These are phyloP conservation scores for Jackrogersella multiformis DNA, from an alignment of 495 filamentous ascomycete species.

Conservation along the genomic window DNA sequence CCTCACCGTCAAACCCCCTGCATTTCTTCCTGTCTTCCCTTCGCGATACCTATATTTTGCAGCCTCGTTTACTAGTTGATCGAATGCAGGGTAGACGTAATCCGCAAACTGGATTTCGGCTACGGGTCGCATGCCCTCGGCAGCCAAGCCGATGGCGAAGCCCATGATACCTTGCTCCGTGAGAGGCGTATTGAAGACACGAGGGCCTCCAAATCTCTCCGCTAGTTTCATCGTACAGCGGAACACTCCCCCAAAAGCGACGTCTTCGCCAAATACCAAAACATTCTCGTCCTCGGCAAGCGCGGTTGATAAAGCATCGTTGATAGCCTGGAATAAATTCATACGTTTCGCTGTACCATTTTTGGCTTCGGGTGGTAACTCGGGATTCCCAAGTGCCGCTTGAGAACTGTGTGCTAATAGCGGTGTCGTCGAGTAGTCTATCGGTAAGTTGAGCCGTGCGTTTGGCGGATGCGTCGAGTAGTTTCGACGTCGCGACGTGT, in stretches of 20 bases:
- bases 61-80: conserved; percentile 97
- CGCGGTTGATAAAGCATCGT: conserved; percentile 83
- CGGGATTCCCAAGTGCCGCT: conserved; percentile 71
- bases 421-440: conserved; percentile 85
- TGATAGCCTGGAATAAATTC: conserved; percentile 93
- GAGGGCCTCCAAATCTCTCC: conserved; percentile 82
- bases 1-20: conserved; percentile 83
- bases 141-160: conserved; percentile 89
- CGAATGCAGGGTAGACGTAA: conserved; percentile 96
- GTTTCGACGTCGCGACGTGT: conserved; percentile 17
- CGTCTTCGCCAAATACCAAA: conserved; percentile 94
- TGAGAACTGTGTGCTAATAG: conserved; percentile 81
- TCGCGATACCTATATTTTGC: conserved; percentile 92
- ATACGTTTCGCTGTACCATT: conserved; percentile 78
- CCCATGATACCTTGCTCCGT: conserved; percentile 95
- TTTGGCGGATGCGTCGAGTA: conserved; percentile 63
- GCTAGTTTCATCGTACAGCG: conserved; percentile 92
- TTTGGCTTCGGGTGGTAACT: conserved; percentile 70
- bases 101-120: conserved; percentile 99
- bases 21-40: conserved; percentile 72
- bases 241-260: conserved; percentile 97
- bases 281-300: conserved; percentile 86
- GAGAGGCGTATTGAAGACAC: conserved; percentile 97
- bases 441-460: conserved; percentile 79
- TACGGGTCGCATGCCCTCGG: conserved; percentile 90